phyloP scores from a whole-genome alignment of 768 basidiomycete species.

The Mycena chlorophos region DNA sequence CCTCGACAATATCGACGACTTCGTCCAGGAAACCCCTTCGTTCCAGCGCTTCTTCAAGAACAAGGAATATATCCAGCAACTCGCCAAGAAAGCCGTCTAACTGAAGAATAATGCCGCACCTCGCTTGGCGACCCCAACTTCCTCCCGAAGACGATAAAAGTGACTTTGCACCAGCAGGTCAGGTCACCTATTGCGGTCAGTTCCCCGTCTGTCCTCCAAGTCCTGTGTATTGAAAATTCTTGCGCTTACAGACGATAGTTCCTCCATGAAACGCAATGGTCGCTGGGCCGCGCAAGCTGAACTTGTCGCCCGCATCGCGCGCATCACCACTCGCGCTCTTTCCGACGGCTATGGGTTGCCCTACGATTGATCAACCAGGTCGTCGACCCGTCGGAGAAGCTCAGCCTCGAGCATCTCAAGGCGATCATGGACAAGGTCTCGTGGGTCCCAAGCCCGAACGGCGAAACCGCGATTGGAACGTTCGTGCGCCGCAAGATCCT shows the following conservation, averaged over 20 bases:
- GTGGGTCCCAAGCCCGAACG: slow-evolving; percentile 12
- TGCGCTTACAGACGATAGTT: slow-evolving; percentile 12
- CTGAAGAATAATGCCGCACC: slow-evolving; percentile 11
- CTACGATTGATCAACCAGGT: slow-evolving; percentile 17
- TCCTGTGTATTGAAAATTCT: background rate
- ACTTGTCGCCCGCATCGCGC: slow-evolving; percentile 10
- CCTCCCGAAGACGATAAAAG: slow-evolving; percentile 14
- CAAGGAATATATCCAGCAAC: slow-evolving; percentile 14
- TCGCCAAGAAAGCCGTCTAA: slow-evolving; percentile 11
- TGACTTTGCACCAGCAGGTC: slow-evolving; percentile 17
- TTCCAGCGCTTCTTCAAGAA: slow-evolving; percentile 14
- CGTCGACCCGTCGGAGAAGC: slow-evolving; percentile 13
- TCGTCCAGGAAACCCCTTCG: slow-evolving; percentile 1
- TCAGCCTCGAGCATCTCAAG: slow-evolving; percentile 7
- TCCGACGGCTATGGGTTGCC: slow-evolving; percentile 16
- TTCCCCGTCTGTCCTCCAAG: background rate
- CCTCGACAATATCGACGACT: slow-evolving; percentile 10
- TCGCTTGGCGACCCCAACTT: slow-evolving; percentile 10
- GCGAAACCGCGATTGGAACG: slow-evolving; percentile 18
- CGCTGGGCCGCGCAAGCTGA: slow-evolving; percentile 13
- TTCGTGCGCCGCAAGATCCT: slow-evolving; percentile 19
- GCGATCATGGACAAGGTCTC: slow-evolving; percentile 8
- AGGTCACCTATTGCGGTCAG: slow-evolving; percentile 17
- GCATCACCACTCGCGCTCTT: slow-evolving; percentile 12
- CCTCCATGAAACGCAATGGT: slow-evolving; percentile 15